phyloP scores from a whole-genome alignment of 495 filamentous ascomycete genomes.

The Darksidea phi region DNA sequence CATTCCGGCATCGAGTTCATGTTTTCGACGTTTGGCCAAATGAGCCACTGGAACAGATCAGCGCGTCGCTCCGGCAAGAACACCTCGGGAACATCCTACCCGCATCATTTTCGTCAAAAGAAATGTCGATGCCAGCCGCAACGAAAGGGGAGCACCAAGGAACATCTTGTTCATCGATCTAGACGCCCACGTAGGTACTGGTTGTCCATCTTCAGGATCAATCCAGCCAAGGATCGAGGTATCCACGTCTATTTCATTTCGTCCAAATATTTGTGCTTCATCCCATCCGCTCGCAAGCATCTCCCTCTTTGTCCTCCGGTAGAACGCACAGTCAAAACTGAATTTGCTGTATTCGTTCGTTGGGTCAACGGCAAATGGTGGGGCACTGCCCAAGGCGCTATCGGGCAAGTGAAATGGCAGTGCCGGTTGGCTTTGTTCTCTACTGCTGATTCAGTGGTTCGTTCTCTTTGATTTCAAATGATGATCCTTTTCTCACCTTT shows the following conservation, averaged over 20 bases:
- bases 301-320: slow-evolving; percentile 28
- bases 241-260: slow-evolving; percentile 29
- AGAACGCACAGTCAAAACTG: slow-evolving; percentile 32
- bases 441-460: slow-evolving; percentile 14
- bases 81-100: slow-evolving; percentile 5
- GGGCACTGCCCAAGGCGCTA: not conserved
- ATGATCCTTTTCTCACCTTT: slow-evolving; percentile 16
- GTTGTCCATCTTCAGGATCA: slow-evolving; percentile 26
- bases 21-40: slow-evolving; percentile 34
- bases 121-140: slow-evolving; percentile 28
- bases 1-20: slow-evolving; percentile 35
- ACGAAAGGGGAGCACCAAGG: slow-evolving; percentile 6
- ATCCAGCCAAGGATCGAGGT: slow-evolving; percentile 25
- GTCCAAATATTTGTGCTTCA: slow-evolving; percentile 29
- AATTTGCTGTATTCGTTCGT: slow-evolving; percentile 20
- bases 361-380: slow-evolving; percentile 2
- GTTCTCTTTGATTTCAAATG: not conserved
- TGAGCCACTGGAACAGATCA: slow-evolving; percentile 21
- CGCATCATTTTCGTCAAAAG: slow-evolving; percentile 34
- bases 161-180: slow-evolving; percentile 24
- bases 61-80: not conserved
- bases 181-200: slow-evolving; percentile 28
- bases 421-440: slow-evolving; percentile 21
- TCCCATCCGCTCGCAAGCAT: slow-evolving; percentile 30
- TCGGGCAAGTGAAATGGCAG: slow-evolving; percentile 6